A percentile compares a stretch with the other conserved stretches of the same genome.
Evolutionary conservation across 805 yeast genomes (phyloP).

Genomic region (Candida saitoana): DNA sequence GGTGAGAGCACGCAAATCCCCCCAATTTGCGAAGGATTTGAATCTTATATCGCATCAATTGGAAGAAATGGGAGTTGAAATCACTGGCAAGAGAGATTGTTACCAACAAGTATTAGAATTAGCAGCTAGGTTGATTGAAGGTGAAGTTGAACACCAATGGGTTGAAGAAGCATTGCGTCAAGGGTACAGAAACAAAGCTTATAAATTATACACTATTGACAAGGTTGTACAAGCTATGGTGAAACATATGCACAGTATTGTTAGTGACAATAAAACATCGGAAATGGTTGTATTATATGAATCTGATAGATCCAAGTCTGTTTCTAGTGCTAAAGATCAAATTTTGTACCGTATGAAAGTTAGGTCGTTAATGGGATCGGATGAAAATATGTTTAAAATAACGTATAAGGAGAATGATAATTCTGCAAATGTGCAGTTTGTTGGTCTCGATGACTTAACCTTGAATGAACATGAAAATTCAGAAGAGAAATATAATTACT

Average conservation of each 20-base stretch:
- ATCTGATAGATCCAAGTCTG: constrained; percentile 59
- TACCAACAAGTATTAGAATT: constrained; percentile 75
- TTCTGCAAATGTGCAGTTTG: constrained; percentile 68
- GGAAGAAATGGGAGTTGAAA: constrained; percentile 73
- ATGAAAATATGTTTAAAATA: constrained; percentile 91
- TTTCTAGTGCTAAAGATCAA: constrained; percentile 80
- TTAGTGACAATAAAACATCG: constrained; percentile 74
- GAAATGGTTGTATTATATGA: constrained; percentile 82
- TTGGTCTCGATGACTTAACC: constrained; percentile 85
- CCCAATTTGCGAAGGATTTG: constrained; percentile 82
- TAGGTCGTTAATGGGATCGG: constrained; percentile 68
- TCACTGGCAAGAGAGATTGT: constrained; percentile 58
- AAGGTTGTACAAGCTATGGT: constrained; percentile 71
- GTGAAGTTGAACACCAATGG: constrained; percentile 88
- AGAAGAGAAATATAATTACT: constrained; percentile 88
- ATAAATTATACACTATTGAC: constrained; percentile 87
- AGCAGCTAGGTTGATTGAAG: constrained; percentile 75
- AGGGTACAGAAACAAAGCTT: constrained; percentile 90
- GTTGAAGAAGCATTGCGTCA: constrained; percentile 94
- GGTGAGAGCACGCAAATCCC: constrained; percentile 55
- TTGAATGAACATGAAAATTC: constrained; percentile 62
- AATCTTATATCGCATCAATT: constrained; percentile 77
- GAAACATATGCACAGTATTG: constrained; percentile 82
- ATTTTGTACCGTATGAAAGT: constrained; percentile 87
- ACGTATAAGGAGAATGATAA: constrained; percentile 54